Base-by-base conservation (phyloP, 306 rosid genomes). In the Trifolium repens region DNA sequence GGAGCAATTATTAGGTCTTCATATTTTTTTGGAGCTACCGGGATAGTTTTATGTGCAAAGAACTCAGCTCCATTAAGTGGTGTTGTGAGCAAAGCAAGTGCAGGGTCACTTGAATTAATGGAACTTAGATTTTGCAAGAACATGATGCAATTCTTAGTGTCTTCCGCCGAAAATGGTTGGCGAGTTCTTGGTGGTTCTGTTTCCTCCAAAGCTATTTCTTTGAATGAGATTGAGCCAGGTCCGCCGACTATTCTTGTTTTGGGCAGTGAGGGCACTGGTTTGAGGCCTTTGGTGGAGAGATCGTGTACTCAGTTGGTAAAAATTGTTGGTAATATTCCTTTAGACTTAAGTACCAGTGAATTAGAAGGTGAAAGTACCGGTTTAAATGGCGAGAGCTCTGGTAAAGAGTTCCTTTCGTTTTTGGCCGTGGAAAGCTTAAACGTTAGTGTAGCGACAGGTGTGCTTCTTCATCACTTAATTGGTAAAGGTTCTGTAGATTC, bases 401-500 rank as follows among this genome's bases (percentile, higher is more conserved):
- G 87, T 17, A 90, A 78, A 16, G 97, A 89, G 79, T 90, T 90
- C 68, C 84, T 67, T 73, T 90, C 92, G 2, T 90, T 89, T 84
- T 79, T 94, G 83, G 99, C 97, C 1, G 99, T 94, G 86, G 97
- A 94, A 86, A 92, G 97, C 85, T 89, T 94, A 64, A 94, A 94
- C 82, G 99, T 92, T 50, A 90, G 97, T 74, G 99, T 94, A 63
- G 99, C 97, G 61, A 90, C 97, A 37, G 99, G 99, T n/a, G 96
- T 92, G 74, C 91, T 94, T 78, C 84, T 94, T 90, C 99, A 90
- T 75, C 99, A 94, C 82, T 82, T 94, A 35, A 83, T 81, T 52
- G 96, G 97, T 59, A 84, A 79, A 78, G 78, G 59, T n/a, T 76
- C 39, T 47, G 71, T 60, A 73, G 81, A 78, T 57, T 37, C 88